Evolutionary conservation across 108 stramenopile species (phyloP), one percentile per base, ranked within the genome.

Genomic region (Fragilaria radians): DNA sequence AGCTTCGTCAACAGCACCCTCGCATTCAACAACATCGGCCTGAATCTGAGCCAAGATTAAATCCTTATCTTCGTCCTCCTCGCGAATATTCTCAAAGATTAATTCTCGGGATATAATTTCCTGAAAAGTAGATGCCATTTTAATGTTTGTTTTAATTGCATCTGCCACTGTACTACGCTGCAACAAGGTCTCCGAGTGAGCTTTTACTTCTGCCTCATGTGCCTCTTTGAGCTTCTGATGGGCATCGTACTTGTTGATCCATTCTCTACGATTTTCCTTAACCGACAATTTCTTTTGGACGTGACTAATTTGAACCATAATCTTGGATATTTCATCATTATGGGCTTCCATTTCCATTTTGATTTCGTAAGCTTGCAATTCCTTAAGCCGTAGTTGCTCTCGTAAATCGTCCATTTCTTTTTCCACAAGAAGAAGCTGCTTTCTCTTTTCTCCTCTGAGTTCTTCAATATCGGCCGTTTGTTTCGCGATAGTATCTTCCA

Each of bases 261-360:
- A 94, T 58, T 94, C 93, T 14, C 68, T 69, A 2, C 89, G 79
- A 61, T 68, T 80, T 55, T 88, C 85, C 54, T 81, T 67, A 33
- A 91, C 63, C 14, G 73, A 66, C 25, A 36, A 61, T 74, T 90
- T 94, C 56, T 89, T 87, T 32, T 85, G 73, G 17, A 94, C 77
- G 46, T 88, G 71, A 4, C 54, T 68, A 9, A 89, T 48, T 60
- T 91, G 89, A 32, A 69, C 72, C 32, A 85, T 59, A 2, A 91
- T 73, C 50, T 67, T 78, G 17, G 71, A 58, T 48, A 91, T 88
- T 4, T 76, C 68, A 26, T 75, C 72, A 34, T 87, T 77, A 42
- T 82, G 71, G 1, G 79, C 78, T n/a, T 77, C 63, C 59, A 82
- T 66, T 59, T 79, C 78, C 7, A 71, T 68, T 14, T 82, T 69